Base-by-base conservation (phyloP, 129 eudicot genomes). In the Chrysanthemum makinoi region DNA sequence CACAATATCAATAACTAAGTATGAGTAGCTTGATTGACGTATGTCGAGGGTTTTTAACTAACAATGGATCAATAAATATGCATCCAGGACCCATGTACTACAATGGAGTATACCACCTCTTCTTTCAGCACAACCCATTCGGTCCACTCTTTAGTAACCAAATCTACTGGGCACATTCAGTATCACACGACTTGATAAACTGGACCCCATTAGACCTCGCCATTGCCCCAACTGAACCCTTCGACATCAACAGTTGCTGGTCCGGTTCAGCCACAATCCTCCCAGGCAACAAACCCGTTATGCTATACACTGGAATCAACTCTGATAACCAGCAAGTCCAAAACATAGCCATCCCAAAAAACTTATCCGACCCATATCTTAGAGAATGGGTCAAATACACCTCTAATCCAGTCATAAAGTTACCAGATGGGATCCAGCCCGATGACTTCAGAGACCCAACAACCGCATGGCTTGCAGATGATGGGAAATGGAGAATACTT, bases 81-180 rank as follows among this genome's bases (percentile, higher is more conserved):
- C 19, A 68, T 80, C 18, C 85, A 89, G 96, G 90, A 33, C 96
- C 93, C 19, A 78, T 86, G 90, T 62, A 82, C 18, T 89, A 84
- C 80, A 84, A 86, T 69, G 96, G 96, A 59, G 67, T 84, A n/a
- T 86, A 89, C 76, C 96, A 89, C 69, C 63, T 89, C 2, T 89
- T 89, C 82, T 89, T 78, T 49, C 96, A 90, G 79, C 71, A 87
- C 81, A 90, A 90, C 61, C 96, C 96, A 4, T 15, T n/a, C 7
- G 94, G 80, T 17, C 82, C 94, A 18, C 72, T 75, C 7, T 80
- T 80, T 78, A 74, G 82, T 5, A 69, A 75, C 19, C 62, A 62
- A 59, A 87, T 85, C 2, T 70, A 77, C 2, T 90, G 96, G 96
- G 94, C 62, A 1, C 96, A 90, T 66, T 77, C 96, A 0, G 72